Conservation (phyloP, 208 protist species). For the Naegleria fowleri region DNA sequence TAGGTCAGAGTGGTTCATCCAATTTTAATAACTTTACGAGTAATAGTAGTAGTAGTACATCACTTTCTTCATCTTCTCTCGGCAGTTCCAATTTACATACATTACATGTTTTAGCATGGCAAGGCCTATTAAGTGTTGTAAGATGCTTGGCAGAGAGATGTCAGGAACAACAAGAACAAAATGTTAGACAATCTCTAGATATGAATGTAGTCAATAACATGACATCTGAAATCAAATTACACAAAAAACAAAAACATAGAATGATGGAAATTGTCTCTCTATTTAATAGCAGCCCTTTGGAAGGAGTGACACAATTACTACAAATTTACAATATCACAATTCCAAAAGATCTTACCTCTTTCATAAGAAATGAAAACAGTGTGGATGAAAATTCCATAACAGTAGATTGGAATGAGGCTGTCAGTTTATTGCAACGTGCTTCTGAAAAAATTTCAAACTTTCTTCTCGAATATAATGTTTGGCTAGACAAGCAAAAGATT, state of each 20-base stretch:
- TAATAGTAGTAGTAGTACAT: too few relatives aligned
- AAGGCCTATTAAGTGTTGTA: background rate
- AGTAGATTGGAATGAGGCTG: background rate
- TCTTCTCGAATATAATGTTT: background rate
- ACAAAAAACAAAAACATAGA: background rate
- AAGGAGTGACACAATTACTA: background rate
- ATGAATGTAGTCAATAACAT: too few relatives aligned
- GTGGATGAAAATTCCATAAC: background rate
- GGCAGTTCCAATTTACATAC: background rate
- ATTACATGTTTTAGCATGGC: background rate
- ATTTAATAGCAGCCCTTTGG: background rate
- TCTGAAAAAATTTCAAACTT: background rate
- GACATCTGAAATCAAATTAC: background rate
- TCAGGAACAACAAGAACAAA: background rate
- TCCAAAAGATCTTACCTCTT: background rate
- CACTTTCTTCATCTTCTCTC: too few relatives aligned
- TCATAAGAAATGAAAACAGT: background rate
- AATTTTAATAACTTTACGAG: background rate
- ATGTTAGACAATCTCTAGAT: background rate
- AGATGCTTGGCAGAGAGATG: background rate
- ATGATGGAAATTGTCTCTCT: background rate
- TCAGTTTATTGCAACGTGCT: background rate
- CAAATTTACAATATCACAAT: background rate
- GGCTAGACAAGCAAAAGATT: background rate
- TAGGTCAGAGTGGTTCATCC: background rate